Evolutionary conservation across 768 basidiomycete genomes (phyloP).

Genomic region (Lactarius evosmus): DNA sequence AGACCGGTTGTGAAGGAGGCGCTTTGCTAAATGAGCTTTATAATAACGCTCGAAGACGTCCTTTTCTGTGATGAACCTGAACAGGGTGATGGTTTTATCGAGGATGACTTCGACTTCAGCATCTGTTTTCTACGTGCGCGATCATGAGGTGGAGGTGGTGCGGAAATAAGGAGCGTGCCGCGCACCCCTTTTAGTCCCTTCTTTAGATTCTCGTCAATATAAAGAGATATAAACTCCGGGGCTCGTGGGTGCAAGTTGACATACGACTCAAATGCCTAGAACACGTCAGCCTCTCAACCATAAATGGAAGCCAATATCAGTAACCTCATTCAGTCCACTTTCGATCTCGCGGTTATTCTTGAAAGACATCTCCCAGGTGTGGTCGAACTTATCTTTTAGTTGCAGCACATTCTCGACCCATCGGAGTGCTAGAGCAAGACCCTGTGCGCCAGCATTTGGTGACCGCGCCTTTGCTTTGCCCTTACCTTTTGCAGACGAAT

Average conservation of each 20-base stretch:
- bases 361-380: slow-evolving; percentile 68
- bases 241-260: slow-evolving; percentile 85
- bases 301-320: background rate
- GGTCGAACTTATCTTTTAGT: slow-evolving; percentile 89
- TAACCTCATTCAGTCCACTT: slow-evolving; percentile 78
- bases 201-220: slow-evolving; percentile 94
- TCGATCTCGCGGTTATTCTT: slow-evolving; percentile 72
- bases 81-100: slow-evolving; percentile 95
- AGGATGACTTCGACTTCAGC: slow-evolving; percentile 83
- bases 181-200: slow-evolving; percentile 92
- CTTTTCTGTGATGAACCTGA: slow-evolving; percentile 92
- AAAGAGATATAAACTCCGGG: slow-evolving; percentile 93
- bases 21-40: slow-evolving; percentile 92
- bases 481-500: slow-evolving; percentile 45
- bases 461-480: slow-evolving; percentile 47
- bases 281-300: background rate
- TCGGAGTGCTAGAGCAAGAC: slow-evolving; percentile 63
- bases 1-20: slow-evolving; percentile 80
- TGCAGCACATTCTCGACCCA: slow-evolving; percentile 94
- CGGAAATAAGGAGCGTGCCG: slow-evolving; percentile 18
- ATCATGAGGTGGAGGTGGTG: slow-evolving; percentile 15
- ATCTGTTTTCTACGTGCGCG: slow-evolving; percentile 77
- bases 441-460: slow-evolving; percentile 42
- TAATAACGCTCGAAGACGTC: slow-evolving; percentile 98
- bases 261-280: slow-evolving; percentile 87